Conservation (phyloP, 441 rosid genomes). For the Hura crepitans region DNA sequence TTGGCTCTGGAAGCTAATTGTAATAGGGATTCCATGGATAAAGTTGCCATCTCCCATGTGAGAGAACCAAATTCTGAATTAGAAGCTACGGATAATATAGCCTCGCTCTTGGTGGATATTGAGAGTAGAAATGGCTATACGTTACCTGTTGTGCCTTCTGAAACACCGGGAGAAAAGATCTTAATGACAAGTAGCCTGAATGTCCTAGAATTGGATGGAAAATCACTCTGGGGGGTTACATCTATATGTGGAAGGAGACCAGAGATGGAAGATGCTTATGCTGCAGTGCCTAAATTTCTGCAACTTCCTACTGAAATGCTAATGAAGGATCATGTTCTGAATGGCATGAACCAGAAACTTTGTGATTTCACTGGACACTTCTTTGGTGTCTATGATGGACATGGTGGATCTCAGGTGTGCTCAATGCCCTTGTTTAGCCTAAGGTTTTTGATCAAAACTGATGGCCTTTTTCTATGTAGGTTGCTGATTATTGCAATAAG, state of each 20-base stretch:
- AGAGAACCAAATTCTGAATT: constrained; percentile 19
- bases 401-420: constrained; percentile 73
- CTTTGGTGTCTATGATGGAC: constrained; percentile 84
- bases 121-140: constrained; percentile 16
- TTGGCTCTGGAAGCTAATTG: constrained; percentile 30
- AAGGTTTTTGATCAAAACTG: background rate
- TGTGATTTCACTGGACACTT: constrained; percentile 54
- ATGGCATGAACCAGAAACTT: constrained; percentile 39
- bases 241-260: constrained; percentile 73
- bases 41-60: constrained; percentile 20
- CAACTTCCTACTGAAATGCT: constrained; percentile 60
- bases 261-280: constrained; percentile 82
- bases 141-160: constrained; percentile 23
- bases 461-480: constrained; percentile 33
- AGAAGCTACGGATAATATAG: constrained; percentile 20
- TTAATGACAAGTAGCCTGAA: constrained; percentile 31
- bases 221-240: constrained; percentile 70
- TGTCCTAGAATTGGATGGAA: constrained; percentile 46
- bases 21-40: constrained; percentile 23
- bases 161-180: constrained; percentile 28
- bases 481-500: constrained; percentile 63
- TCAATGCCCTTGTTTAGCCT: constrained; percentile 11
- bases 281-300: constrained; percentile 47
- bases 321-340: constrained; percentile 35
- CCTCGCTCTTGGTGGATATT: constrained; percentile 8